phyloP scores from a whole-genome alignment of 148 eudicot genomes.

The Chenopodium berlandieri region DNA sequence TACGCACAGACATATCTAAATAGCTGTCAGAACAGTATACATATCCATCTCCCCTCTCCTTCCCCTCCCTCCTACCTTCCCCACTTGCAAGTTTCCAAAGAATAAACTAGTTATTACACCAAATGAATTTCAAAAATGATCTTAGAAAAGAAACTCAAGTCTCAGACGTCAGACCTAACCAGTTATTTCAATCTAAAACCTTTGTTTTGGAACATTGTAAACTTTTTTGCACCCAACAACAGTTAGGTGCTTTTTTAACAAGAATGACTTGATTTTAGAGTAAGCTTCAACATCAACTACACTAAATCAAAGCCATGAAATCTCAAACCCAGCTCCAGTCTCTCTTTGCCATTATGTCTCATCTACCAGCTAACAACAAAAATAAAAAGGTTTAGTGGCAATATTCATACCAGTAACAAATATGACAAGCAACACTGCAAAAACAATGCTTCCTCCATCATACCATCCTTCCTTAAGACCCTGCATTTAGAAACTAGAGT shows the following conservation, averaged over 20 bases:
- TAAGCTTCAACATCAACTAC: neutral
- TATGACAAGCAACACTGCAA: slow-evolving; percentile 88
- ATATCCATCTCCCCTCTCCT: no score
- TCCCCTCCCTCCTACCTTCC: no score
- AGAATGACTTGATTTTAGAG: neutral
- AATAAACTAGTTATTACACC: neutral
- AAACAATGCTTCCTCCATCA: slow-evolving; percentile 95
- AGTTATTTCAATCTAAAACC: neutral
- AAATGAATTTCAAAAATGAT: neutral
- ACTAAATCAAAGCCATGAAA: neutral
- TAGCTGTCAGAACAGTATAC: neutral
- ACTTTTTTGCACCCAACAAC: neutral
- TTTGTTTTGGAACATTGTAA: neutral
- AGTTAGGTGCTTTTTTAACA: neutral
- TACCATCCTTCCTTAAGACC: slow-evolving; percentile 85
- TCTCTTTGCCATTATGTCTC: neutral
- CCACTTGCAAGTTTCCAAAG: no score
- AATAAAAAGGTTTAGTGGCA: neutral
- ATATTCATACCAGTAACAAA: slow-evolving; percentile 61
- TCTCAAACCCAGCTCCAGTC: neutral
- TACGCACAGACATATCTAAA: neutral
- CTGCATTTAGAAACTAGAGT: slow-evolving; percentile 32
- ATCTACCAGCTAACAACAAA: neutral
- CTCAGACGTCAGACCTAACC: neutral
- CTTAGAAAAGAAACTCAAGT: neutral